Conservation (phyloP, 2,329 filamentous ascomycete species). For the Falciphora oryzae region DNA sequence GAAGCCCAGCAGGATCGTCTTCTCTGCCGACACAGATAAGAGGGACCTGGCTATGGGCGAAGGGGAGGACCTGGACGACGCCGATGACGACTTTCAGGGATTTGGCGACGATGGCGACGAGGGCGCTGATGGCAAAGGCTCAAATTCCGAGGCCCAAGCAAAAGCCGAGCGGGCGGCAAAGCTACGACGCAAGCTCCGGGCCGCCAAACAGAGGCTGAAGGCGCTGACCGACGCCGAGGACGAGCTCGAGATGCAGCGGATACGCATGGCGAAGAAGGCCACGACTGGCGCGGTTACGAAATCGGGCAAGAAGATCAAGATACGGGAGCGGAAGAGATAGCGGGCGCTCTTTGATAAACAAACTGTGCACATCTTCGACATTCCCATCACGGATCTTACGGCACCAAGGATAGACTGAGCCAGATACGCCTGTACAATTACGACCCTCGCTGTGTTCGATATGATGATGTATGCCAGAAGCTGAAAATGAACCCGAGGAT, state of each 20-base stretch:
- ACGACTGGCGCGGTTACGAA: conserved; percentile 55
- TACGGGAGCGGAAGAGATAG: conserved; percentile 56
- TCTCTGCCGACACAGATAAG: conserved; percentile 36
- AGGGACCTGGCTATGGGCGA: conserved; percentile 23
- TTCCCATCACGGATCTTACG: background rate
- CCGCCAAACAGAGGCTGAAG: conserved; percentile 48
- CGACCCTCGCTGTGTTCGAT: background rate
- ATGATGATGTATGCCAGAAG: background rate
- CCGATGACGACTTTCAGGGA: conserved; percentile 23
- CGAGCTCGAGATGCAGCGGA: conserved; percentile 51
- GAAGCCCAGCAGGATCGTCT: conserved; percentile 44
- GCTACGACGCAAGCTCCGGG: conserved; percentile 42
- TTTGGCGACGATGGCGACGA: conserved; percentile 25
- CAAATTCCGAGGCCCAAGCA: conserved; percentile 24
- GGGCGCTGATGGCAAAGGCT: conserved; percentile 28
- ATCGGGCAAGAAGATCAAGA: conserved; percentile 56
- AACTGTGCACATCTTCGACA: background rate
- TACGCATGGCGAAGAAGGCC: conserved; percentile 60
- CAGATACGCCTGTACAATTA: background rate
- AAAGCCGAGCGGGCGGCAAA: conserved; percentile 37
- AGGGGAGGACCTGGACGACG: conserved; percentile 31
- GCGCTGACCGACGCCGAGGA: conserved; percentile 50
- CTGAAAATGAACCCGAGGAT: background rate
- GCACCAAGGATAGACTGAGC: background rate
- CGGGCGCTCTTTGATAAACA: background rate